These are phyloP conservation scores for Canavalia ensiformis DNA, from an alignment of 306 rosid genomes.

Conservation along the genomic window DNA sequence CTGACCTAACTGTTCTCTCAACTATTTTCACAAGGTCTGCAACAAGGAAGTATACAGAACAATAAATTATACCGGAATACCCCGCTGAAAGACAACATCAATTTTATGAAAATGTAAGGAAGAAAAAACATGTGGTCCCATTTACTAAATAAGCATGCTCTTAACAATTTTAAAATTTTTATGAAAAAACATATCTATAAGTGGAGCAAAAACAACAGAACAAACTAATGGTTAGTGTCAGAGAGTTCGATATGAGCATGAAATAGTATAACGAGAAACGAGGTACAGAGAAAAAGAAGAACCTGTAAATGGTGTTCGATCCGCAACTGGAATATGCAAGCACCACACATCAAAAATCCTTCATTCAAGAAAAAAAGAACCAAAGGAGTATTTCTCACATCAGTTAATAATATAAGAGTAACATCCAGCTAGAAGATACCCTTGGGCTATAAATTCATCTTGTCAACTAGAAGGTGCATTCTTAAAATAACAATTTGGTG, in stretches of 20 bases:
- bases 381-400: conserved; percentile 27
- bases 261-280: neutral
- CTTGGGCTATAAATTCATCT: conserved; percentile 27
- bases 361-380: conserved; percentile 44
- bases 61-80: conserved; percentile 23
- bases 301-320: conserved; percentile 84
- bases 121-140: conserved; percentile 9
- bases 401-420: conserved; percentile 35
- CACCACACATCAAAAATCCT: conserved; percentile 88
- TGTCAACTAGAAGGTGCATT: conserved; percentile 5
- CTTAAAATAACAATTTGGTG: neutral
- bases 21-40: conserved; percentile 84
- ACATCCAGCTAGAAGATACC: conserved; percentile 34
- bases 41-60: conserved; percentile 32
- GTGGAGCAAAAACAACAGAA: conserved; percentile 16
- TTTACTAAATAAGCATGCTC: conserved; percentile 36
- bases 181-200: conserved; percentile 24
- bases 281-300: conserved; percentile 3
- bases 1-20: conserved; percentile 65
- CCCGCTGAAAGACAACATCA: conserved; percentile 18
- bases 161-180: conserved; percentile 7
- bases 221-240: neutral
- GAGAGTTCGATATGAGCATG: neutral
- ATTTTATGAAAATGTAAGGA: conserved; percentile 8
- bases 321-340: conserved; percentile 87